These are phyloP conservation scores for Allodekkera sacchari DNA, from an alignment of 805 yeast genomes.

Conservation along the genomic window DNA sequence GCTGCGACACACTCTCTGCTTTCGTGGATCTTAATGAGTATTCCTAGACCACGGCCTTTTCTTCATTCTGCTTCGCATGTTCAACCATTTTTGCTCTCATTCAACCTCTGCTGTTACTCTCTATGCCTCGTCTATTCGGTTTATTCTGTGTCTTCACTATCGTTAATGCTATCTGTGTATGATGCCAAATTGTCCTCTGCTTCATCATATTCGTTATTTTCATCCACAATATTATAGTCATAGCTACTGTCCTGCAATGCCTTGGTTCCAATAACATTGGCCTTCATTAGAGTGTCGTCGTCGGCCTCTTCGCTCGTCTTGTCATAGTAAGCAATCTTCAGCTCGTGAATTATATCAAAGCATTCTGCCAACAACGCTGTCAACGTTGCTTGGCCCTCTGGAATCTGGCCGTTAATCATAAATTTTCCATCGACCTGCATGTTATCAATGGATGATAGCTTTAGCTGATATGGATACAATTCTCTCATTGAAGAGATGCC, in stretches of 20 bases:
- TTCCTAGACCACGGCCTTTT: too few relatives aligned
- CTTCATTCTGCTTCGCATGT: too few relatives aligned
- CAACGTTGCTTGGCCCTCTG: constrained; percentile 97
- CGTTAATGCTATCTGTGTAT: constrained; percentile 23
- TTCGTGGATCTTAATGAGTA: too few relatives aligned
- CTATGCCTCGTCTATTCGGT: constrained; percentile 8
- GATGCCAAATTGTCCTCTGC: constrained; percentile 23
- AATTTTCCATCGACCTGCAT: constrained; percentile 87
- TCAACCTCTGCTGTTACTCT: too few relatives aligned
- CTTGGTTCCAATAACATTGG: constrained; percentile 30
- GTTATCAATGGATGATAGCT: constrained; percentile 83
- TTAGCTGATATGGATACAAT: constrained; percentile 92
- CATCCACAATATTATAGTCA: constrained; percentile 28
- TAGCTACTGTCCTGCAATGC: constrained; percentile 25
- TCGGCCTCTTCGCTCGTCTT: constrained; percentile 30
- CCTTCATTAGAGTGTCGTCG: constrained; percentile 15
- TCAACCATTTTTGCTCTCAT: too few relatives aligned
- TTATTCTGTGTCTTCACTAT: constrained; percentile 22
- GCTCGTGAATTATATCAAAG: constrained; percentile 86
- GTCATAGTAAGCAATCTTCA: constrained; percentile 77
- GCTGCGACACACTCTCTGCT: too few relatives aligned
- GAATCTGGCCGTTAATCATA: constrained; percentile 77
- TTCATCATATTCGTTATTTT: constrained; percentile 17
- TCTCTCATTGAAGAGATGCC: constrained; percentile 85
- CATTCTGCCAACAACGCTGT: constrained; percentile 89